Percentiles rank a stretch among this genome's conserved stretches.
These are phyloP conservation scores for Septoria petroselini DNA, from an alignment of 2,329 filamentous ascomycete species.

Conservation along the genomic window DNA sequence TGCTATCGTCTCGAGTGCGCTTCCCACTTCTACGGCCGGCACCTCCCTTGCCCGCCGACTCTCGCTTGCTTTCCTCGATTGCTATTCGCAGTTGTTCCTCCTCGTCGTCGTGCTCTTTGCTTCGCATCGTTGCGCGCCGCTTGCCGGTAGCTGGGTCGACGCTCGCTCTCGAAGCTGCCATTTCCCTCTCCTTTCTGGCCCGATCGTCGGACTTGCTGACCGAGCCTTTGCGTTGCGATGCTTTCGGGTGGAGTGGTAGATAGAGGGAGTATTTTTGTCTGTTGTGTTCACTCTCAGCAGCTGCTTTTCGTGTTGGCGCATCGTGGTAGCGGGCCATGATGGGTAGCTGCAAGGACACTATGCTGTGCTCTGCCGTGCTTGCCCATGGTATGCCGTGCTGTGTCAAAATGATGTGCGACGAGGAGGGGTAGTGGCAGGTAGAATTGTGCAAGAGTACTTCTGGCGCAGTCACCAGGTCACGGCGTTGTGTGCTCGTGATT, in stretches of 20 bases:
- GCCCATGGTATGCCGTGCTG: not conserved
- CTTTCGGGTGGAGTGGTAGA: conserved; percentile 54
- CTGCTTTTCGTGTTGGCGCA: conserved; percentile 24
- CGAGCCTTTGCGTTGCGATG: conserved; percentile 59
- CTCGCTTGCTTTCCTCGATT: conserved; percentile 91
- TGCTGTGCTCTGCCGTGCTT: not conserved
- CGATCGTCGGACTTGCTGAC: conserved; percentile 60
- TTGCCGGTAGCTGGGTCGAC: conserved; percentile 64
- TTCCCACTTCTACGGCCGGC: conserved; percentile 66
- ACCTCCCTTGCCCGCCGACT: conserved; percentile 57
- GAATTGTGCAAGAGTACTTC: too few species aligned
- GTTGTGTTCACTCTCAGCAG: conserved; percentile 34
- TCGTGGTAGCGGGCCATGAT: conserved; percentile 34
- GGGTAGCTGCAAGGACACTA: not conserved
- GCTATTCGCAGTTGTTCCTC: conserved; percentile 83
- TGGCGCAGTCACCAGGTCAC: not conserved
- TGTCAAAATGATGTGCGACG: not conserved
- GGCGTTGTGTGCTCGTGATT: not conserved
- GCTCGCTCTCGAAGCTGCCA: conserved; percentile 50
- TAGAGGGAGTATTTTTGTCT: conserved; percentile 64
- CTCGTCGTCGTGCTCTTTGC: conserved; percentile 91
- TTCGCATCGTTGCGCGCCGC: conserved; percentile 95
- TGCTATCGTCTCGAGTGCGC: conserved; percentile 82
- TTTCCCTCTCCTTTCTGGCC: conserved; percentile 56
- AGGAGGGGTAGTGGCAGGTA: not conserved